A percentile compares a stretch with the other conserved stretches of the same genome.
These are phyloP conservation scores for Salix udensis DNA, from an alignment of 345 rosid genomes.

Conservation along the genomic window DNA sequence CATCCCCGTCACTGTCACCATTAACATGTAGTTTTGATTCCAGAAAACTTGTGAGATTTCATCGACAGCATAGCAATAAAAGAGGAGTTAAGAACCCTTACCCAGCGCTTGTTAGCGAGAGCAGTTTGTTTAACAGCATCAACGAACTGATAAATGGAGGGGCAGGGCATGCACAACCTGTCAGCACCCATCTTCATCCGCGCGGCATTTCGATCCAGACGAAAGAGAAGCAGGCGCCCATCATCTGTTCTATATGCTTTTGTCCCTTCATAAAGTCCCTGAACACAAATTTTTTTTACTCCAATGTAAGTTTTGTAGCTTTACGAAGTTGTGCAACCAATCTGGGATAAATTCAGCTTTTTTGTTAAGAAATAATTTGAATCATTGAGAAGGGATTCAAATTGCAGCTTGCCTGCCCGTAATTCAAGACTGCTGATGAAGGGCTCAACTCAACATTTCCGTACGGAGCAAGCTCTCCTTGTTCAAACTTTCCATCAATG, in stretches of 20 bases:
- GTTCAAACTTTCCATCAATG: slow-evolving; percentile 38
- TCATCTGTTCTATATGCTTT: slow-evolving; percentile 74
- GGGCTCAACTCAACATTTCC: slow-evolving; percentile 70
- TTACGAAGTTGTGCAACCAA: no score
- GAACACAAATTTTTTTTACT: background rate
- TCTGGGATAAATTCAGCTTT: background rate
- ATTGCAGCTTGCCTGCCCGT: slow-evolving; percentile 68
- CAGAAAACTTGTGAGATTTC: no score
- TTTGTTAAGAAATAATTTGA: background rate
- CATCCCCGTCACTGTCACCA: no score
- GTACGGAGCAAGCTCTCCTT: slow-evolving; percentile 48
- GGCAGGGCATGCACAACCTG: slow-evolving; percentile 83
- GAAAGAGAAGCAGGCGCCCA: slow-evolving; percentile 63
- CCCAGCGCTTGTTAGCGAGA: slow-evolving; percentile 81
- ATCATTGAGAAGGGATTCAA: background rate
- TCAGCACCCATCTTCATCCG: slow-evolving; percentile 74
- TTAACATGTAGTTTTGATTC: no score
- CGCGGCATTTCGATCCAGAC: slow-evolving; percentile 64
- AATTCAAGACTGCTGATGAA: slow-evolving; percentile 74
- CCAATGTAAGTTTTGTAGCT: background rate
- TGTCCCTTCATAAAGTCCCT: slow-evolving; percentile 80
- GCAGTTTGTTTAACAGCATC: slow-evolving; percentile 67
- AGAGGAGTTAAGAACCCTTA: slow-evolving; percentile 3
- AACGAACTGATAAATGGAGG: slow-evolving; percentile 64
- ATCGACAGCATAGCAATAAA: no score